Conservation (phyloP, 2,329 filamentous ascomycete genomes). For the Pleomassaria siparia region DNA sequence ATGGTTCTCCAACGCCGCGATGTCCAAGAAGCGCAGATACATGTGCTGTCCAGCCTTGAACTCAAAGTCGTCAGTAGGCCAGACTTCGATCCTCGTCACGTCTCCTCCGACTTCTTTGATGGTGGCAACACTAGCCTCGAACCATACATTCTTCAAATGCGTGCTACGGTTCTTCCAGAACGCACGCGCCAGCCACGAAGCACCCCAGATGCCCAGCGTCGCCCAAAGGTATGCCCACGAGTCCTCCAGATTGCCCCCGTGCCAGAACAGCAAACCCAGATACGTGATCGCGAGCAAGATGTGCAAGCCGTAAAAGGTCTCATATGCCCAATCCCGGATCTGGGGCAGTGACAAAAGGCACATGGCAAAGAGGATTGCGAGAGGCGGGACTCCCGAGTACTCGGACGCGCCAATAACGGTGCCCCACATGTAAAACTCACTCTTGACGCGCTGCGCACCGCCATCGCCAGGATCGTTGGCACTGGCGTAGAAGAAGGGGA, state of each 20-base stretch:
- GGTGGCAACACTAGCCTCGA: neutral
- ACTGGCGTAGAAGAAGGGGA: conserved; percentile 49
- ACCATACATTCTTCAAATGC: neutral
- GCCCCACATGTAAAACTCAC: neutral
- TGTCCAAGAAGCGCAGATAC: neutral
- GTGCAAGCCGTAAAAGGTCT: neutral
- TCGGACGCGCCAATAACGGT: neutral
- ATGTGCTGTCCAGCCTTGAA: neutral
- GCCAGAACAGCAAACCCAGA: conserved; percentile 2
- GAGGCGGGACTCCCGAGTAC: neutral
- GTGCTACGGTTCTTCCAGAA: neutral
- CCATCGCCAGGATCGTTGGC: neutral
- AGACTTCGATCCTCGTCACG: neutral
- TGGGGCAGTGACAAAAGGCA: neutral
- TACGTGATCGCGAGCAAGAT: neutral
- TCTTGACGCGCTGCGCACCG: neutral
- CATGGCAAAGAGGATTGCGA: neutral
- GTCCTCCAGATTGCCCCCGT: neutral
- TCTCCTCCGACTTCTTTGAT: neutral
- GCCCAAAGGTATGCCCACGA: conserved; percentile 3
- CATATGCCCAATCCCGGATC: neutral
- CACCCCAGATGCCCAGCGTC: neutral
- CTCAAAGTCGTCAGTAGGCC: neutral
- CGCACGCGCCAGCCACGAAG: neutral
- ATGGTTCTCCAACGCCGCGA: neutral